These are phyloP conservation scores for Ophiostoma novo-ulmi DNA, from an alignment of 2,329 filamentous ascomycete genomes.

Conservation along the genomic window DNA sequence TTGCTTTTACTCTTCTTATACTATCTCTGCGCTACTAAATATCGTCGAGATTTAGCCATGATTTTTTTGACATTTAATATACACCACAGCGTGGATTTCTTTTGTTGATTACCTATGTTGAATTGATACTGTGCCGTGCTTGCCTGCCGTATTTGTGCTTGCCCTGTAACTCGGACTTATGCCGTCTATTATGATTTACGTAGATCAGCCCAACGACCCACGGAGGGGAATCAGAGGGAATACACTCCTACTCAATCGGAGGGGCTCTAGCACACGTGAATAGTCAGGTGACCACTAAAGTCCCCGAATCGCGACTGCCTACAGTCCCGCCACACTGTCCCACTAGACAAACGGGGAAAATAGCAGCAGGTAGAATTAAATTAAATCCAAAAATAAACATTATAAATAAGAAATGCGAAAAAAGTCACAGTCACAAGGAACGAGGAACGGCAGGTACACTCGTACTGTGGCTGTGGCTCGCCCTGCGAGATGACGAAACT, in stretches of 20 bases:
- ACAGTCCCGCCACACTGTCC: slow-evolving; percentile 17
- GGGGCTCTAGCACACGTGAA: neutral
- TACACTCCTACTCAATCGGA: neutral
- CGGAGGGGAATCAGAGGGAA: neutral
- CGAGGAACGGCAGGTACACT: slow-evolving; percentile 4
- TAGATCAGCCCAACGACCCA: neutral
- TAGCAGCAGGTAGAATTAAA: neutral
- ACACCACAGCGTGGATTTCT: slow-evolving; percentile 21
- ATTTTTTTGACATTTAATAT: slow-evolving; percentile 20
- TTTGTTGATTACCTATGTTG: neutral
- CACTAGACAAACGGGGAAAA: slow-evolving; percentile 9
- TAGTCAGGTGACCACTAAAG: slow-evolving; percentile 4
- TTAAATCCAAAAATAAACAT: neutral
- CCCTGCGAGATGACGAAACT: slow-evolving; percentile 25
- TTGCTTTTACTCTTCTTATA: neutral
- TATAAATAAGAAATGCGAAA: slow-evolving; percentile 13
- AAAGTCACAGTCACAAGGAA: slow-evolving; percentile 17
- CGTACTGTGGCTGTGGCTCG: neutral
- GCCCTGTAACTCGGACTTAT: neutral
- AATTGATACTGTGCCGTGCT: too few species aligned
- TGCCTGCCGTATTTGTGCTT: too few species aligned
- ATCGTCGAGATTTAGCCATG: slow-evolving; percentile 16
- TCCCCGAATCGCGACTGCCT: neutral
- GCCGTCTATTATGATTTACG: neutral
- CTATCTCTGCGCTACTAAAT: neutral